These are phyloP conservation scores for Phytopythium sindhum DNA, from an alignment of 352 stramenopile species.

Conservation along the genomic window DNA sequence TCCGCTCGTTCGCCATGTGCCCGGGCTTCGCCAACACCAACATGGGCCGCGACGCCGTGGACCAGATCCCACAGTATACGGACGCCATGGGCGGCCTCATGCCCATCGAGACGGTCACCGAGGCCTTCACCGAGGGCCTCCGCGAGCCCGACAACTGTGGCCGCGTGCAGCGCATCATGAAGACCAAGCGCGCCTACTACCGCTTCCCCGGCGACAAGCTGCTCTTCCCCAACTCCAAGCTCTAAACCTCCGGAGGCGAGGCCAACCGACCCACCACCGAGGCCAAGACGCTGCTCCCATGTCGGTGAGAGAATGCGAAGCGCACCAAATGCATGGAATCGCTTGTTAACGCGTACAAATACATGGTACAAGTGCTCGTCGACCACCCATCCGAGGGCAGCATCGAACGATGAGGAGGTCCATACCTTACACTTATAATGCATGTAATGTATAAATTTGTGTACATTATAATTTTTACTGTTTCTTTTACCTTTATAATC, in stretches of 20 bases:
- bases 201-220: conserved; percentile 69
- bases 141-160: conserved; percentile 56
- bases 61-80: conserved; percentile 39
- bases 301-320: too few species aligned
- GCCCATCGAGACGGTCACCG: conserved; percentile 44
- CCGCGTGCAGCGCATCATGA: conserved; percentile 55
- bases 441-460: too few species aligned
- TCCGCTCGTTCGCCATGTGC: conserved; percentile 65
- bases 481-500: too few species aligned
- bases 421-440: too few species aligned
- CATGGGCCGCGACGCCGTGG: conserved; percentile 47
- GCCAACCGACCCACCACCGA: not conserved
- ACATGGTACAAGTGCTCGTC: too few species aligned
- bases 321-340: too few species aligned
- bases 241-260: conserved; percentile 16
- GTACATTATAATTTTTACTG: too few species aligned
- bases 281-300: not conserved
- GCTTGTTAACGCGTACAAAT: too few species aligned
- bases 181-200: conserved; percentile 46
- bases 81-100: conserved; percentile 52
- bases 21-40: conserved; percentile 67
- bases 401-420: too few species aligned
- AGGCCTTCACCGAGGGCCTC: conserved; percentile 47
- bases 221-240: conserved; percentile 65
- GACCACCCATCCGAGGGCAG: too few species aligned